Percentiles rank a stretch among this genome's conserved stretches.
Evolutionary conservation across 305 asterid genomes (phyloP).

Genomic region (Andrographis paniculata): DNA sequence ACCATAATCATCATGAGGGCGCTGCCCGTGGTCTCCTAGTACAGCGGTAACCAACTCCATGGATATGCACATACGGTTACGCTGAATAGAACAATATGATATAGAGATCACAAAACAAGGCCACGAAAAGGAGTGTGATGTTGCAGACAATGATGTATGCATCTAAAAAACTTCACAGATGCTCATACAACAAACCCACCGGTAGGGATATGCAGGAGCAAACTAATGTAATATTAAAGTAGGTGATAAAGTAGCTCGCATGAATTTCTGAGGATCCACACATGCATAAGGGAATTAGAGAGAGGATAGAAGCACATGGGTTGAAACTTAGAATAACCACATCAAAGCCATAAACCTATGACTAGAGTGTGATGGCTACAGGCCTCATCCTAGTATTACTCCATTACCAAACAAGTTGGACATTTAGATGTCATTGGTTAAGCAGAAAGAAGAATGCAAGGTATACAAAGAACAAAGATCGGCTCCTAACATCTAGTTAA

Average conservation of each 20-base stretch:
- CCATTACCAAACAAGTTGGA: constrained; percentile 9
- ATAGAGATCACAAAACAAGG: constrained; percentile 17
- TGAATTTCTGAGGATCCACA: too few species aligned
- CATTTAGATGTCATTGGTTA: constrained; percentile 5
- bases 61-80: constrained; percentile 73
- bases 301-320: constrained; percentile 3
- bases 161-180: background rate
- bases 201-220: too few species aligned
- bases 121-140: constrained; percentile 10
- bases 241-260: too few species aligned
- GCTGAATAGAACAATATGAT: constrained; percentile 33
- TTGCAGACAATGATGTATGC: constrained; percentile 6
- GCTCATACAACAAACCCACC: background rate
- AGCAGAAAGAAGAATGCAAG: too few species aligned
- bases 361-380: constrained; percentile 5
- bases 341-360: background rate
- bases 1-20: constrained; percentile 96
- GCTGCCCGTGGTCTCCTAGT: constrained; percentile 96
- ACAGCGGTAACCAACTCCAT: constrained; percentile 99
- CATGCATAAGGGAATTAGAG: constrained; percentile 13
- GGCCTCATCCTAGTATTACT: constrained; percentile 2
- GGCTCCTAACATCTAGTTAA: background rate
- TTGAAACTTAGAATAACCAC: constrained; percentile 6
- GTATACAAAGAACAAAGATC: background rate
- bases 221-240: too few species aligned